Base-by-base conservation (phyloP, 2,329 filamentous ascomycete species). In the Penicillium sp. region DNA sequence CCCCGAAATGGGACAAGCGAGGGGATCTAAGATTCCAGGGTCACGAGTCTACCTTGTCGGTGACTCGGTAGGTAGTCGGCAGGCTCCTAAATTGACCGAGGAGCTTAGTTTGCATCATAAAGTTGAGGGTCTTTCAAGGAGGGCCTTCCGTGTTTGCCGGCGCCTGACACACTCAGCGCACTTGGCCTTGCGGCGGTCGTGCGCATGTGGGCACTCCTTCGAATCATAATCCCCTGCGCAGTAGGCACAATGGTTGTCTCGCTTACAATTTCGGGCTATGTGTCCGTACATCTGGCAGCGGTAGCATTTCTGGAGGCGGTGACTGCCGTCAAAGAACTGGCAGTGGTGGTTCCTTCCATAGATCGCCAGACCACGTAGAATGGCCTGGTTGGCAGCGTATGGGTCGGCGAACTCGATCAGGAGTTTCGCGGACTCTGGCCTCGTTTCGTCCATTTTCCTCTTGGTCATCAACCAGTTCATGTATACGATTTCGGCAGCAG, bases 261-360 rank as follows among this genome's bases (percentile, higher is more conserved):
- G 42, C 42, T 44, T 44, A 10, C 42, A 44, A 17, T 44, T 44
- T 13, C 23, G 23, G 13, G 42, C 23, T 27, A 44, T 44, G 13
- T 44, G 42, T 27, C 42, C 42, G 13, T 44, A 44, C 42, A 41
- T 41, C n/a, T 41, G 42, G 13, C 42, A 44, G 42, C 42, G 42
- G 42, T 44, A 44, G 21, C 42, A 44, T 44, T 44, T 3, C 42
- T 44, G 42, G 42, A 44, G 42, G 42, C 23, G 42, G 42, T 44
- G 42, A 44, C 42, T 44, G 23, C 42, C 42, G 42, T 44, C 42
- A n/a, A 27, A 44, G 5, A 55, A 49, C 29, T n/a, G 44, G 36
- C 25, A 49, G 53, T 55, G 8, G 47, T 55, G 53, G 38, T 41
- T 41, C 38, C 38, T 41, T 41, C 38, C 38, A 8, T 41, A 21